Evolutionary conservation across 371 early-diverging fungal genomes (phyloP).

Genomic region (Mortierella sp.): DNA sequence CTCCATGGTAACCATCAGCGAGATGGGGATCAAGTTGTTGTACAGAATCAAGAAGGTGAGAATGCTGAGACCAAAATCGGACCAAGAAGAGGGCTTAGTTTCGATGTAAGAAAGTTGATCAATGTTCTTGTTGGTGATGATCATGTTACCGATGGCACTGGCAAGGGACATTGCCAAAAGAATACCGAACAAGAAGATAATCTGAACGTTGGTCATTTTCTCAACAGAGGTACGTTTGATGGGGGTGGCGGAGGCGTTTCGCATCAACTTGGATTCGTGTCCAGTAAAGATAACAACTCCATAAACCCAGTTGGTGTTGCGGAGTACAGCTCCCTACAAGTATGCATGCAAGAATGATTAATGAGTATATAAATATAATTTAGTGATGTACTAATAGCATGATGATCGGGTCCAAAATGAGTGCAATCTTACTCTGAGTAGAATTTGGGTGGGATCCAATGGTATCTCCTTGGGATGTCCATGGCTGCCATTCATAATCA

Average conservation of each 20-base stretch:
- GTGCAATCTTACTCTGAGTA: constrained; percentile 67
- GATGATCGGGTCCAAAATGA: too few relatives aligned
- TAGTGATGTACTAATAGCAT: background rate
- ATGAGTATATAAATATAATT: background rate
- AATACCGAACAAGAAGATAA: constrained; percentile 91
- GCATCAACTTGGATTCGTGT: constrained; percentile 92
- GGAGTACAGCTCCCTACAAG: constrained; percentile 78
- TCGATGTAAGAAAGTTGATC: constrained; percentile 54
- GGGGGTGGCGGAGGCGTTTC: constrained; percentile 87
- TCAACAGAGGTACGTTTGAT: constrained; percentile 86
- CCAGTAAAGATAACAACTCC: constrained; percentile 90
- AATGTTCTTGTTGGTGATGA: constrained; percentile 63
- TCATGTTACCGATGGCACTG: constrained; percentile 84
- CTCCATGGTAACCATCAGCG: constrained; percentile 94
- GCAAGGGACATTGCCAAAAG: constrained; percentile 86
- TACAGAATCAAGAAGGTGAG: constrained; percentile 91
- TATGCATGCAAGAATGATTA: background rate
- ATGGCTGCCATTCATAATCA: constrained; percentile 63
- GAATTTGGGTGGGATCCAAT: constrained; percentile 84
- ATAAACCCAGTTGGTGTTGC: constrained; percentile 91
- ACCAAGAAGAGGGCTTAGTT: constrained; percentile 34
- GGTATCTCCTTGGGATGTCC: constrained; percentile 76
- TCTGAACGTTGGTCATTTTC: constrained; percentile 92
- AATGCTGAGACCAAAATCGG: constrained; percentile 78
- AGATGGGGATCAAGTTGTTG: constrained; percentile 94